phyloP scores from a whole-genome alignment of 306 rosid genomes.

The Acacia crassicarpa region DNA sequence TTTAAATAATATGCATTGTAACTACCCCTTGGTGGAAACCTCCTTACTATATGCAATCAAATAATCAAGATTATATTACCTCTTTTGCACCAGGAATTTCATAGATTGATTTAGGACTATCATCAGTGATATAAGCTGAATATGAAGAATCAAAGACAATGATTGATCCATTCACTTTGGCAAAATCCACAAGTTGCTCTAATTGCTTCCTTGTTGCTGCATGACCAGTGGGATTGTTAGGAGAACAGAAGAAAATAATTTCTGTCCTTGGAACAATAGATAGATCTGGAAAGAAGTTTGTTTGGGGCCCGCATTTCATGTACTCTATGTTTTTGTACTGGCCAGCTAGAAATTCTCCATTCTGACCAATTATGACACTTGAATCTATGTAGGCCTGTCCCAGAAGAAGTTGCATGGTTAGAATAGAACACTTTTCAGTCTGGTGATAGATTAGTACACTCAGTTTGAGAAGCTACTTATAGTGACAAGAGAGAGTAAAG shows the following conservation, averaged over 20 bases:
- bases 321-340: conserved; percentile 63
- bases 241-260: conserved; percentile 53
- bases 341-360: conserved; percentile 49
- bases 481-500: background rate
- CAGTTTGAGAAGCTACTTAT: background rate
- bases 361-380: conserved; percentile 72
- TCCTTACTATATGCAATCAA: background rate
- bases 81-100: conserved; percentile 75
- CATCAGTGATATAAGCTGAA: conserved; percentile 61
- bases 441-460: background rate
- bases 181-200: conserved; percentile 65
- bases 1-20: no score
- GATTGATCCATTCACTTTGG: conserved; percentile 70
- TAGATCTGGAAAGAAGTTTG: conserved; percentile 64
- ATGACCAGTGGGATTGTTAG: conserved; percentile 93
- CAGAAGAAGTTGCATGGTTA: conserved; percentile 22
- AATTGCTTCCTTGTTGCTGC: conserved; percentile 88
- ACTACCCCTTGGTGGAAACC: no score
- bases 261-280: conserved; percentile 49
- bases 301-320: conserved; percentile 60
- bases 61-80: conserved; percentile 33
- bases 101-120: conserved; percentile 64
- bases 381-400: conserved; percentile 74
- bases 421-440: background rate
- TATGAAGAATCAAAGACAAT: conserved; percentile 71